Base-by-base conservation (phyloP, 2,329 filamentous ascomycete species). In the Mycosphaerelloides madeirae region DNA sequence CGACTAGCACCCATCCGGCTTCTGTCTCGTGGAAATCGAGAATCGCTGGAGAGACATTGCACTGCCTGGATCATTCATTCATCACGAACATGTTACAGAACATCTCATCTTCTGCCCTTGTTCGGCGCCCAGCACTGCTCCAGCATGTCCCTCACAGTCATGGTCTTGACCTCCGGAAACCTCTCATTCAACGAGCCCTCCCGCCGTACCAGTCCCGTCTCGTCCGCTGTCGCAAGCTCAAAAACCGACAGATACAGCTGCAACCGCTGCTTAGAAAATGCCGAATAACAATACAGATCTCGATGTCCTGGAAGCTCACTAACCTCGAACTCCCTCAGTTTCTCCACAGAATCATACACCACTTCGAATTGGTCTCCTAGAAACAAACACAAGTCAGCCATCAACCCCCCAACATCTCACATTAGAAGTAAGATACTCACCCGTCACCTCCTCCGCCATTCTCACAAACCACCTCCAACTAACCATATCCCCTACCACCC, bases 401-500 rank as follows among this genome's bases (percentile, higher is more conserved):
- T 11, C 15, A 16, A 18, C 15, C 9, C 8, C 32, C 32, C 5
- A 35, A n/a, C n/a, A n/a, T n/a, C n/a, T n/a, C n/a, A n/a, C n/a
- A n/a, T n/a, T n/a, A n/a, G n/a, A n/a, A n/a, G n/a, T n/a, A n/a
- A n/a, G n/a, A n/a, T 8, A 29, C 16, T 36, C 15, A 28, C 35
- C 35, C 8, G 14, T 28, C n/a, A 38, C 18, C 11, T 38, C 35
- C 19, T 38, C 35, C 7, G 20, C 31, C 9, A 48, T 31, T 3
- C n/a, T 16, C 9, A 52, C 14, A 13, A 52, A 36, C 20, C 48
- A 43, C 9, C 44, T 45, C 32, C 37, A 53, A 11, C 13, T 44
- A 38, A 48, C 34, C 32, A 41, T 29, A 22, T 52, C 48, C 6
- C 51, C 25, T 13, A 18, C 46, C 54, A 62, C 53, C 64, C 68